Percentiles rank a stretch among this genome's conserved stretches.
phyloP scores from a whole-genome alignment of 2,329 filamentous ascomycete genomes.

The Neurospora sp. region DNA sequence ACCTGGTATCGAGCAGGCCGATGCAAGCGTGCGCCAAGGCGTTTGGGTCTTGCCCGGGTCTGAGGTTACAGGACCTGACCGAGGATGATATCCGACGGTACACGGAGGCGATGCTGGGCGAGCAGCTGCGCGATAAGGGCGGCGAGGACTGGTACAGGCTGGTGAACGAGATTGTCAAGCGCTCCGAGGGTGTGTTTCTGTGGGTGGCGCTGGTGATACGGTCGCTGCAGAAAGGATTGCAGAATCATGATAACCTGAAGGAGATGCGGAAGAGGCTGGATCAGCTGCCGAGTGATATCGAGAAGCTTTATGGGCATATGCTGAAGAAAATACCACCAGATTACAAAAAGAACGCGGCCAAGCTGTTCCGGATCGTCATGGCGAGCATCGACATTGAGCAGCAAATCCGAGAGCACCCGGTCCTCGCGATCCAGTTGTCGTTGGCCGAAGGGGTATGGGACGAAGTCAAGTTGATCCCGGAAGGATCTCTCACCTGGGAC shows the following conservation, averaged over 20 bases:
- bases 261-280: not conserved
- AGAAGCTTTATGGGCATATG: not conserved
- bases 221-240: conserved; percentile 11
- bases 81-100: conserved; percentile 8
- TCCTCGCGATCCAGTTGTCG: not conserved
- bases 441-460: not conserved
- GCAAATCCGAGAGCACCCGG: not conserved
- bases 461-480: not conserved
- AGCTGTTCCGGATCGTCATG: not conserved
- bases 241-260: not conserved
- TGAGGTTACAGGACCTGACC: conserved; percentile 13
- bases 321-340: not conserved
- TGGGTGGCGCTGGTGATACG: conserved; percentile 21
- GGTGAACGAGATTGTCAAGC: conserved; percentile 12
- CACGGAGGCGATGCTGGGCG: not conserved
- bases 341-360: not conserved
- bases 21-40: conserved; percentile 15
- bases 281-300: not conserved
- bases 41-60: conserved; percentile 4
- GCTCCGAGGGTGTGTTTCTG: conserved; percentile 25
- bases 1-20: conserved; percentile 23
- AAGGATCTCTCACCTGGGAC: not conserved
- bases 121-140: not conserved
- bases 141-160: not conserved
- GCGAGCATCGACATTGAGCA: not conserved